Conservation (phyloP, 495 filamentous ascomycete genomes). For the Acidomyces sp. region DNA sequence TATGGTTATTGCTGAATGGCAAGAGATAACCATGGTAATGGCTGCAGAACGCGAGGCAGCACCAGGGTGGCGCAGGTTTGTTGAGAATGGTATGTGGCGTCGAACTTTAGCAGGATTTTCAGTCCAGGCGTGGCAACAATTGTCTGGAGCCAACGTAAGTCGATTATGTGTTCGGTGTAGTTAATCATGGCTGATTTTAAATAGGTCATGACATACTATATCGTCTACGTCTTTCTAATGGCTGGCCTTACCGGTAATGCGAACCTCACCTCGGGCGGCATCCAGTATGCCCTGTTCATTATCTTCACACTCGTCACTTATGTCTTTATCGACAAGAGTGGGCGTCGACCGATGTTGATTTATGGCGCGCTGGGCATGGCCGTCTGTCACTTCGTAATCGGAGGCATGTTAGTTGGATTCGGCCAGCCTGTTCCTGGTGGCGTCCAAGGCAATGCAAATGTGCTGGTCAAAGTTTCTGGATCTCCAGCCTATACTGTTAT, state of each 20-base stretch:
- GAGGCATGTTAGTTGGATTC: slow-evolving; percentile 39
- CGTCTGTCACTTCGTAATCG: slow-evolving; percentile 54
- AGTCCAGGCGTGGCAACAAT: slow-evolving; percentile 60
- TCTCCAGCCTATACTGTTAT: slow-evolving; percentile 55
- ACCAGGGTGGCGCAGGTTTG: slow-evolving; percentile 45
- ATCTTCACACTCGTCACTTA: slow-evolving; percentile 55
- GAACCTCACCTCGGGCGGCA: slow-evolving; percentile 51
- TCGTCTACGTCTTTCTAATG: slow-evolving; percentile 63
- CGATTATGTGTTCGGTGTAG: not conserved
- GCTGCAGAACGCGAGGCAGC: slow-evolving; percentile 42
- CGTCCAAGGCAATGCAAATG: slow-evolving; percentile 52
- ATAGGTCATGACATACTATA: slow-evolving; percentile 51
- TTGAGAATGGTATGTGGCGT: slow-evolving; percentile 55
- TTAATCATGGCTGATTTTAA: slow-evolving; percentile 22
- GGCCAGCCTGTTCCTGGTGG: slow-evolving; percentile 40
- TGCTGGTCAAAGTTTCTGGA: slow-evolving; percentile 50
- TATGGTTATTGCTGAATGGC: slow-evolving; percentile 56
- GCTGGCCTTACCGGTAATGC: slow-evolving; percentile 49
- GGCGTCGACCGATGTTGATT: slow-evolving; percentile 58
- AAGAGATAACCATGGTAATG: slow-evolving; percentile 52
- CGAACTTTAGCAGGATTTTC: slow-evolving; percentile 55
- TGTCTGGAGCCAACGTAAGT: slow-evolving; percentile 50
- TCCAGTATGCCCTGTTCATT: slow-evolving; percentile 68
- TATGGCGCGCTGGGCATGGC: slow-evolving; percentile 58
- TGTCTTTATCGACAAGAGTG: slow-evolving; percentile 61